Conservation (phyloP, 1,284 basidiomycete genomes). For the Pseudomicrostroma phylloplanum region DNA sequence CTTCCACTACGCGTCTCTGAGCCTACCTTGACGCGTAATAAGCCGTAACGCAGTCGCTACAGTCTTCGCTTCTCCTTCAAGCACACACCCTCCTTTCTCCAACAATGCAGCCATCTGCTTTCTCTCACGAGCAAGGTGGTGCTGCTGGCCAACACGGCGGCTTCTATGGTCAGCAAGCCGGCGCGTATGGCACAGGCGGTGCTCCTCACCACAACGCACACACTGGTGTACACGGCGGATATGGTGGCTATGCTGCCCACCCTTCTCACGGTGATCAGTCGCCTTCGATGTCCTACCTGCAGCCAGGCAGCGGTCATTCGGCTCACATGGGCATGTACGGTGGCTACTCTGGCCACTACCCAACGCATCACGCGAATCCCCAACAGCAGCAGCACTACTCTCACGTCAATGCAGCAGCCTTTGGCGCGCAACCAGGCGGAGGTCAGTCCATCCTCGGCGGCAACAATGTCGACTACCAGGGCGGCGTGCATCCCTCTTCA, state of each 20-base stretch:
- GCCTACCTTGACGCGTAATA: too few relatives aligned
- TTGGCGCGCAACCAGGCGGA: neutral
- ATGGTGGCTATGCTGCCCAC: neutral
- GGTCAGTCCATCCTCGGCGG: conserved; percentile 9
- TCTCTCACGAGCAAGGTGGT: conserved; percentile 4
- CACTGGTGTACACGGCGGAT: neutral
- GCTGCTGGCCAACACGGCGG: neutral
- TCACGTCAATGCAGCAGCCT: conserved; percentile 12
- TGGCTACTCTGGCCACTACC: conserved; percentile 18
- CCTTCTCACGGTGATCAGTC: conserved; percentile 1
- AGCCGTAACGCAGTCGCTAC: too few relatives aligned
- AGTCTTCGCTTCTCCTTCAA: too few relatives aligned
- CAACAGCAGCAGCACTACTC: conserved; percentile 18
- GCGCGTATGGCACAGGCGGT: neutral
- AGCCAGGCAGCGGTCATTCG: neutral
- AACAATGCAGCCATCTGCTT: conserved; percentile 5
- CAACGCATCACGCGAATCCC: conserved; percentile 17
- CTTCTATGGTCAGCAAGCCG: conserved; percentile 5
- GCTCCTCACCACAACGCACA: neutral
- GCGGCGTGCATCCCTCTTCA: conserved; percentile 7
- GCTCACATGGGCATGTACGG: conserved; percentile 9
- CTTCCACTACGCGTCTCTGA: too few relatives aligned
- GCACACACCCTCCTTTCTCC: too few relatives aligned
- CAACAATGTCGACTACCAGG: conserved; percentile 2
- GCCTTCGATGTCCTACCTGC: conserved; percentile 3